These are phyloP conservation scores for Aspergillus carlsbadensis DNA, from an alignment of 495 filamentous ascomycete genomes.

Conservation along the genomic window DNA sequence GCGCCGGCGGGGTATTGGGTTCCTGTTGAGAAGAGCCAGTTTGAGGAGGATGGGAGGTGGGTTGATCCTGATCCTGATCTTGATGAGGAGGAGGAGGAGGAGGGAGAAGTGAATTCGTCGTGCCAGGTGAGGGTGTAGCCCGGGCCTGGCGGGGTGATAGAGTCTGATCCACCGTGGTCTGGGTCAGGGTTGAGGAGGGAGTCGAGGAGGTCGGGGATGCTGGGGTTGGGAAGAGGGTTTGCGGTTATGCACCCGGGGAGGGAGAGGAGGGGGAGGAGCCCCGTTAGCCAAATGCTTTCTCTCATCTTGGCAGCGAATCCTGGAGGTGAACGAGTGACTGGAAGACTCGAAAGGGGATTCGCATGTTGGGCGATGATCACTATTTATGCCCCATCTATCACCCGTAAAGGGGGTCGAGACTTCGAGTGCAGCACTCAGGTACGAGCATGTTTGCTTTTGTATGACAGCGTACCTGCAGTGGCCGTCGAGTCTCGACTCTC, in stretches of 20 bases:
- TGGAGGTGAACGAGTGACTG: neutral
- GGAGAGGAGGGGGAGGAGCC: neutral
- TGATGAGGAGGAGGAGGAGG: too few relatives aligned
- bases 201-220: neutral
- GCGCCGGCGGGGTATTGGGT: constrained; percentile 9
- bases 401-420: neutral
- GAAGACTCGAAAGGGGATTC: neutral
- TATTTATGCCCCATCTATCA: neutral
- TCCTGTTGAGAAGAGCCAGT: constrained; percentile 8
- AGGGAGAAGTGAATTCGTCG: constrained; percentile 5
- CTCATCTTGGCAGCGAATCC: neutral
- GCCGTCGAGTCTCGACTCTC: neutral
- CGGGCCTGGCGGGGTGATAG: neutral
- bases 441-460: constrained; percentile 12
- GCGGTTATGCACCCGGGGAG: neutral
- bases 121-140: constrained; percentile 13
- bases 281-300: neutral
- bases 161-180: neutral
- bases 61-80: neutral
- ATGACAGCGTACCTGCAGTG: constrained; percentile 7
- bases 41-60: constrained; percentile 4
- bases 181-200: neutral
- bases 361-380: neutral
- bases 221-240: neutral
- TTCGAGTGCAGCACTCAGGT: too few relatives aligned